Evolutionary conservation across 805 yeast genomes (phyloP), one percentile per base, ranked within the genome.

Genomic region (Wickerhamiella domercqiae): DNA sequence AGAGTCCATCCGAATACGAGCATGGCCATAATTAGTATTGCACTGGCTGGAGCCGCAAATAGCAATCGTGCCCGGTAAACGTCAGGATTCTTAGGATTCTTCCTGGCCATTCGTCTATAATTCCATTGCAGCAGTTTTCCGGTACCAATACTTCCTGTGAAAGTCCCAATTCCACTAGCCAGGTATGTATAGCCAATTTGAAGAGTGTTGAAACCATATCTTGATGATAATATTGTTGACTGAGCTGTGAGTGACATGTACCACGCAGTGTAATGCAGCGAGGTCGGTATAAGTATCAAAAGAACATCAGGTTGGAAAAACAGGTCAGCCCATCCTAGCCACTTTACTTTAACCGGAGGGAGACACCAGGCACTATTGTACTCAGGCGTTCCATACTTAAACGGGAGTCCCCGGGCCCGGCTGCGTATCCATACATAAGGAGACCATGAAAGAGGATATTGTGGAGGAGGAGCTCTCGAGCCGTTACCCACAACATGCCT

Each of bases 1-100:
- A 81, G 49, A 42, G 82, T 70, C 93, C 94, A 82, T 1, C 93
- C 93, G 54, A 68, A 78, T 20, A 73, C 56, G 1, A 75, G 41
- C 0, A 70, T 47, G 6, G 67, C 63, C 0, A 62, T 63, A 20
- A 55, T 45, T 3, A 68, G 50, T 4, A 70, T 26, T 2, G 57
- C 29, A 2, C 70, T 53, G 3, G 78, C 70, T 14, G 64, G 41
- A 7, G 60, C 50, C 5, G 64, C 61, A 6, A 68, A 60, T n/a
- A 63, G 58, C 7, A 78, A 49, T 41, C 90, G 63, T 0, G 78
- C 70, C 34, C 57, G 58, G 38, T 73, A 63, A 26, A 74, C 62
- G 49, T 77, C 68, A 43, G 54, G 58, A 18, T 37, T 41, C 2
- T 48, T 46, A 47, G 44, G 28, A 51, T 60, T 47, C 29, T 45